Base-by-base conservation (phyloP, 169 alveolate genomes). In the Amoebophrya sp. region DNA sequence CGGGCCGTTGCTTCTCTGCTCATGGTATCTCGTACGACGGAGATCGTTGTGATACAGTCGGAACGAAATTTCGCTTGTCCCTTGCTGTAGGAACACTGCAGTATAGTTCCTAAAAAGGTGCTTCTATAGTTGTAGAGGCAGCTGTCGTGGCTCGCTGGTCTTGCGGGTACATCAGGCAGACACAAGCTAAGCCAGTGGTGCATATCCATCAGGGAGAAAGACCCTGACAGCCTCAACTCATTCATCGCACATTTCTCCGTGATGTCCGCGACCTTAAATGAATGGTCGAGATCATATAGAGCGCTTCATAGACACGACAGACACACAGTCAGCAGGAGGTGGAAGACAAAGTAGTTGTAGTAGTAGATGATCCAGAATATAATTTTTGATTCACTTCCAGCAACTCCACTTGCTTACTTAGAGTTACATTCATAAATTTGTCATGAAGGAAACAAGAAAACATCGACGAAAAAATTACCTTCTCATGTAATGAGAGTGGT, bases 191-290 rank as follows among this genome's bases (percentile, higher is more conserved):
- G 18, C 83, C 83, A 65, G n/a, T 65, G 83, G n/a, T 65, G 83
- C 83, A 65, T 65, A 26, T 65, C 83, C 83, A 65, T 65, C 36
- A 65, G 26, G 38, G 83, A 26, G n/a, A 65, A 65, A 36, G 18
- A 26, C 2, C 83, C 83, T 10, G 36, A 12, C 2, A 65, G 83
- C n/a, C 83, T 6, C 83, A 65, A 36, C 83, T 65, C 83, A 36
- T 65, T 65, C 83, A 65, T 65, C 83, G 83, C 83, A 26, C 83
- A 65, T 36, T 65, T 65, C 83, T 65, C 83, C 83, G 18, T 36
- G 83, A 65, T 65, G 83, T 65, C 83, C 3, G 83, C 83, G 1
- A 65, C 83, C 83, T 65, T 10, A 53, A 14, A 53, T 23, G n/a
- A n/a, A n/a, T n/a, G n/a, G n/a, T n/a, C n/a, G n/a, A n/a, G n/a